Percentiles rank a stretch among this genome's conserved stretches.
These are phyloP conservation scores for Podaxis rugospora DNA, from an alignment of 768 basidiomycete species.

Conservation along the genomic window DNA sequence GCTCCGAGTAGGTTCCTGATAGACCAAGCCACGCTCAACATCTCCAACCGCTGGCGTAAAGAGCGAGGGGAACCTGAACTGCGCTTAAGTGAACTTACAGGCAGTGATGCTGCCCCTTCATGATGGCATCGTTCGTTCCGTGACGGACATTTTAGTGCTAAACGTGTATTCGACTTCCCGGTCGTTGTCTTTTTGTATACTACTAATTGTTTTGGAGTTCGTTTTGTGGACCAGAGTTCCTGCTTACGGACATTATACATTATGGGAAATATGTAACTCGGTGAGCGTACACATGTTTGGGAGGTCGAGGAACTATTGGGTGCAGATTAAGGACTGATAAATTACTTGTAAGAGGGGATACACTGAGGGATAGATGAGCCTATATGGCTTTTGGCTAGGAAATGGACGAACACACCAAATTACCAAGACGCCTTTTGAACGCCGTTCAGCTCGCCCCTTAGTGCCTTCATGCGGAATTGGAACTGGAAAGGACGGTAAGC, in stretches of 20 bases:
- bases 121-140: not conserved
- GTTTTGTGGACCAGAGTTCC: not conserved
- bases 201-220: not conserved
- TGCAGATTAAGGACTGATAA: not conserved
- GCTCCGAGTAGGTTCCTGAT: constrained; percentile 60
- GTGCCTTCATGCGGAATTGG: constrained; percentile 86
- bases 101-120: constrained; percentile 3
- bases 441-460: constrained; percentile 78
- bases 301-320: not conserved
- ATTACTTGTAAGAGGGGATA: not conserved
- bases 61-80: constrained; percentile 78
- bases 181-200: not conserved
- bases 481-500: constrained; percentile 41
- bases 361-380: not conserved
- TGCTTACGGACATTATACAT: not conserved
- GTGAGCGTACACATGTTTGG: not conserved
- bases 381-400: not conserved
- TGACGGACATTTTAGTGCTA: no score
- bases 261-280: not conserved
- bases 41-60: constrained; percentile 84
- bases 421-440: constrained; percentile 94
- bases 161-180: not conserved
- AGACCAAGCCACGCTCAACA: constrained; percentile 63
- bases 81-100: constrained; percentile 37
- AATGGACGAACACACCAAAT: constrained; percentile 11